Conservation (phyloP, 495 filamentous ascomycete species). For the Ramalina peruviana region DNA sequence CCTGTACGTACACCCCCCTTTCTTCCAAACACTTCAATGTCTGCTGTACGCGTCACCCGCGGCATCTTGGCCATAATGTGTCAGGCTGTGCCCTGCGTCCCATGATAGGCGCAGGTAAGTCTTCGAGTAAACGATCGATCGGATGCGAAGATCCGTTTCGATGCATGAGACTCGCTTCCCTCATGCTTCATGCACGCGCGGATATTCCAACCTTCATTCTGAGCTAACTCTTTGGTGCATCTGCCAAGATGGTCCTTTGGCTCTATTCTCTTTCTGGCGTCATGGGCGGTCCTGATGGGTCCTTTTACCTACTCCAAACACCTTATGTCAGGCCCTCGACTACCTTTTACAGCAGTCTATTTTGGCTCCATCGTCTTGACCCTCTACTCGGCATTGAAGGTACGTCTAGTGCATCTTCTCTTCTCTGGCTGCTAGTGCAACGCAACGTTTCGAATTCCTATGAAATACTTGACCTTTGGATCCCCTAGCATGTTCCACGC, state of each 20-base stretch:
- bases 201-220: conserved; percentile 6
- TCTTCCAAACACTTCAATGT: conserved; percentile 11
- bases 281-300: conserved; percentile 91
- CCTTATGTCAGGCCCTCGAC: conserved; percentile 65
- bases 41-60: conserved; percentile 6
- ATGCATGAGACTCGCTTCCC: not conserved
- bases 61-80: not conserved
- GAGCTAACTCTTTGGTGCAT: conserved; percentile 11
- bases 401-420: conserved; percentile 38
- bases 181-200: conserved; percentile 1
- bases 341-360: conserved; percentile 94
- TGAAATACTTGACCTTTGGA: not conserved
- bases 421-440: not conserved
- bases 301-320: conserved; percentile 70
- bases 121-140: not conserved
- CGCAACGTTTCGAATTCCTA: not conserved
- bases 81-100: not conserved
- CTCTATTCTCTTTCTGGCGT: conserved; percentile 76
- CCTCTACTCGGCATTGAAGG: conserved; percentile 79
- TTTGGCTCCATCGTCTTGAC: conserved; percentile 89
- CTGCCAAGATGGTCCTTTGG: conserved; percentile 78
- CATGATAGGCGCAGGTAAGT: conserved; percentile 4
- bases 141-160: conserved; percentile 1
- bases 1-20: conserved; percentile 54
- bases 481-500: not conserved